These are phyloP conservation scores for Lachnellula occidentalis DNA, from an alignment of 2,329 filamentous ascomycete species.

Conservation along the genomic window DNA sequence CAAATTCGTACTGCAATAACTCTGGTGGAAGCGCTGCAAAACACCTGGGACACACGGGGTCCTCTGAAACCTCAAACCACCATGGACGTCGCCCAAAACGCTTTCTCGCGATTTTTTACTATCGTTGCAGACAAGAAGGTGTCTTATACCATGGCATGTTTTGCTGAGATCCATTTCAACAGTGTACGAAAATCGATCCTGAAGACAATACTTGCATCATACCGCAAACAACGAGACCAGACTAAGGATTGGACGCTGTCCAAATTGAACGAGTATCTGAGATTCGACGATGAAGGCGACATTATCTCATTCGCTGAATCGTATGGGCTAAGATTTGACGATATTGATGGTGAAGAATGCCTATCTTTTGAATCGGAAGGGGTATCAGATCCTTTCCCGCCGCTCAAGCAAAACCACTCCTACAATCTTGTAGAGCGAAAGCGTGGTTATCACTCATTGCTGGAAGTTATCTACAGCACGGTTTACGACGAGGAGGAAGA, in stretches of 20 bases:
- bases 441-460: constrained; percentile 45
- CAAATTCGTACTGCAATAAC: constrained; percentile 57
- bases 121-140: constrained; percentile 52
- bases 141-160: constrained; percentile 65
- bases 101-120: constrained; percentile 51
- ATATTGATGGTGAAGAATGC: constrained; percentile 32
- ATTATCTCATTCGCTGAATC: constrained; percentile 59
- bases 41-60: constrained; percentile 50
- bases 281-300: constrained; percentile 63
- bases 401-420: constrained; percentile 52
- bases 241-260: constrained; percentile 55
- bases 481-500: constrained; percentile 39
- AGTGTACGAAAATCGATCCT: constrained; percentile 54
- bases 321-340: constrained; percentile 50
- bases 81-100: constrained; percentile 40
- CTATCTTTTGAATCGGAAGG: constrained; percentile 26
- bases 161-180: constrained; percentile 63
- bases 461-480: constrained; percentile 51
- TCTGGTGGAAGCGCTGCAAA: constrained; percentile 56
- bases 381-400: constrained; percentile 38
- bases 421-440: constrained; percentile 54
- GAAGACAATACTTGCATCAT: constrained; percentile 48
- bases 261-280: constrained; percentile 51
- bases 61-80: constrained; percentile 43
- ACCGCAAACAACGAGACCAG: constrained; percentile 50